Percentiles rank a stretch among this genome's conserved stretches.
Conservation (phyloP, 441 rosid species). For the Aquilaria agallochum region DNA sequence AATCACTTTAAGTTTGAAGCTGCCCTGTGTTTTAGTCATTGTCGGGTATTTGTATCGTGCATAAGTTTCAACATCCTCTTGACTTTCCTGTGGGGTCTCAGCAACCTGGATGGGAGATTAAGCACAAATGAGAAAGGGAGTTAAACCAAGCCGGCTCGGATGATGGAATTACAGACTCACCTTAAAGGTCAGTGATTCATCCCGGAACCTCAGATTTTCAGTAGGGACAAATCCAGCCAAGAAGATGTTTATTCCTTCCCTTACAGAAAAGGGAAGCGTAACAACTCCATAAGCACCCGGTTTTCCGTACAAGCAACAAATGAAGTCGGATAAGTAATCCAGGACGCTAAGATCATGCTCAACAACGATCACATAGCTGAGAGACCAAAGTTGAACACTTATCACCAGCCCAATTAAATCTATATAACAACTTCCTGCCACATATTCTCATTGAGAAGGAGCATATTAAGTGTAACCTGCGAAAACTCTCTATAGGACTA, state of each 20-base stretch:
- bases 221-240: conserved; percentile 97
- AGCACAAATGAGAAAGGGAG: conserved; percentile 2
- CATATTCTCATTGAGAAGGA: no score
- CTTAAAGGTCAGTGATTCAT: conserved; percentile 91
- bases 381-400: conserved; percentile 10
- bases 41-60: conserved; percentile 89
- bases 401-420: conserved; percentile 3
- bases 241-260: conserved; percentile 96
- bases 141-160: neutral
- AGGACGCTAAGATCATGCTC: conserved; percentile 98
- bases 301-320: conserved; percentile 94
- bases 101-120: conserved; percentile 59
- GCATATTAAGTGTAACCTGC: no score
- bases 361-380: conserved; percentile 96
- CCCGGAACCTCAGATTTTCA: conserved; percentile 87
- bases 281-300: conserved; percentile 99
- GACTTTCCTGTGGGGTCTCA: conserved; percentile 92
- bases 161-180: conserved; percentile 25
- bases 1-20: conserved; percentile 63
- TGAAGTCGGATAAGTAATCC: conserved; percentile 93
- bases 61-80: conserved; percentile 88
- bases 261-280: conserved; percentile 94
- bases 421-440: neutral
- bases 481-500: no score
- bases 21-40: conserved; percentile 84